phyloP scores from a whole-genome alignment of 352 stramenopile genomes.

The Phytophthora hybrid region DNA sequence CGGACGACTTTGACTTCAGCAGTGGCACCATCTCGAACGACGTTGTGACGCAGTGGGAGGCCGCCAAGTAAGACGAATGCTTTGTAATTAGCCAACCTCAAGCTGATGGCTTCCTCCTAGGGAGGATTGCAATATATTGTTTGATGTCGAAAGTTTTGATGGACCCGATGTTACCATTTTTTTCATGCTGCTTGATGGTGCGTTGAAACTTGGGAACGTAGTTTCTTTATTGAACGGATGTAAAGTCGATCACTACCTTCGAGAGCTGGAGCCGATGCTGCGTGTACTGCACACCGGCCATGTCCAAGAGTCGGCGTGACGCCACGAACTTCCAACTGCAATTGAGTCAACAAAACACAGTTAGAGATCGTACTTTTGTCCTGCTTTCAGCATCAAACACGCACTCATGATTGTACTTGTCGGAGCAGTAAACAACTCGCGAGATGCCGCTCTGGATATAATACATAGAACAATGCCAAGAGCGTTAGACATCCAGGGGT shows the following conservation, averaged over 20 bases:
- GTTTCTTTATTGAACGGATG: conserved; percentile 41
- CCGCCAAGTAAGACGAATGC: conserved; percentile 35
- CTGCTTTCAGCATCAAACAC: conserved; percentile 22
- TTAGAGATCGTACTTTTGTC: conserved; percentile 15
- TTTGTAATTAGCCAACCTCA: conserved; percentile 30
- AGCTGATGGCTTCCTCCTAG: conserved; percentile 14
- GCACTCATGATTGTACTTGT: conserved; percentile 95
- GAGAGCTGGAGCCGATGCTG: conserved; percentile 68
- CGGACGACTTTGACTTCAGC: conserved; percentile 73
- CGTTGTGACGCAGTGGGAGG: conserved; percentile 67
- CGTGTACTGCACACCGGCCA: conserved; percentile 73
- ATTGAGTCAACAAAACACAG: conserved; percentile 8
- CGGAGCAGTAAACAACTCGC: conserved; percentile 96
- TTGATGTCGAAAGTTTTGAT: conserved; percentile 1
- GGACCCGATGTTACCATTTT: not conserved
- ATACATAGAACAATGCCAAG: not conserved
- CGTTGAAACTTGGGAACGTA: not conserved
- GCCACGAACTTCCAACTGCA: conserved; percentile 89
- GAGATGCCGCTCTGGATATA: conserved; percentile 91
- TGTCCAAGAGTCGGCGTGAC: conserved; percentile 88
- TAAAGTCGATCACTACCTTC: conserved; percentile 81
- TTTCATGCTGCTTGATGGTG: conserved; percentile 19
- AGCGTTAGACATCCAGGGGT: not conserved
- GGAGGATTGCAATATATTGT: conserved; percentile 26
- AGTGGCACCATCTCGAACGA: conserved; percentile 55